Percentiles rank a stretch among this genome's conserved stretches.
phyloP scores from a whole-genome alignment of 495 filamentous ascomycete genomes.

The Penicillium silybi region DNA sequence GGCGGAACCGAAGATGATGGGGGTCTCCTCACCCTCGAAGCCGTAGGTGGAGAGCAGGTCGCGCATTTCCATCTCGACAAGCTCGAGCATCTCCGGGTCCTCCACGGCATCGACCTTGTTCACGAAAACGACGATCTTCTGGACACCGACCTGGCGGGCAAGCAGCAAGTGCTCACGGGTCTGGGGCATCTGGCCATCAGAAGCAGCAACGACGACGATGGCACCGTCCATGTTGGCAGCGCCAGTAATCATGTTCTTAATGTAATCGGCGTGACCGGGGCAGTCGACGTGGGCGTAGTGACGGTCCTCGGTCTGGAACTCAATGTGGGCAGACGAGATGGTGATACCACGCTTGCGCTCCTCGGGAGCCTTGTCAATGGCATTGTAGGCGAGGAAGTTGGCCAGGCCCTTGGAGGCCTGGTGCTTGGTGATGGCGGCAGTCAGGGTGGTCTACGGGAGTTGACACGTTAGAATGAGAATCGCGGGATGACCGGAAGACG shows the following conservation, averaged over 20 bases:
- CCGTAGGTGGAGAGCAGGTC: conserved; percentile 88
- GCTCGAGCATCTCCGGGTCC: conserved; percentile 98
- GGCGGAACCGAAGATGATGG: conserved; percentile 93
- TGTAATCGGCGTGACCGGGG: conserved; percentile 99
- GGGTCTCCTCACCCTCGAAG: conserved; percentile 97
- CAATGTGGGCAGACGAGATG: conserved; percentile 96
- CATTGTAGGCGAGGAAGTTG: conserved; percentile 89
- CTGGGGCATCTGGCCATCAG: conserved; percentile 99
- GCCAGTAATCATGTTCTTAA: conserved; percentile 99
- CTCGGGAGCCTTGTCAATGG: conserved; percentile 98
- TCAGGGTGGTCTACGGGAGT: conserved; percentile 82
- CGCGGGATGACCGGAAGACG: conserved; percentile 10
- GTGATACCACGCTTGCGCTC: conserved; percentile 99
- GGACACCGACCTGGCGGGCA: conserved; percentile 95
- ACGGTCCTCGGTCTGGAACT: conserved; percentile 85
- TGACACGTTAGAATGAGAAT: conserved; percentile 22
- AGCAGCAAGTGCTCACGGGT: conserved; percentile 97
- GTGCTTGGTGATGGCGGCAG: conserved; percentile 96
- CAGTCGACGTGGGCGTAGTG: conserved; percentile 99
- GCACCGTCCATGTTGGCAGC: conserved; percentile 97
- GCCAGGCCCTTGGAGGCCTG: conserved; percentile 92
- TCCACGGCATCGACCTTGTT: conserved; percentile 98
- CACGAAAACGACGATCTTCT: conserved; percentile 97
- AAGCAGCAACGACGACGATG: conserved; percentile 97
- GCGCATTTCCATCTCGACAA: conserved; percentile 99